Evolutionary conservation across 2,329 filamentous ascomycete genomes (phyloP).

Genomic region (Clonostachys rosea): DNA sequence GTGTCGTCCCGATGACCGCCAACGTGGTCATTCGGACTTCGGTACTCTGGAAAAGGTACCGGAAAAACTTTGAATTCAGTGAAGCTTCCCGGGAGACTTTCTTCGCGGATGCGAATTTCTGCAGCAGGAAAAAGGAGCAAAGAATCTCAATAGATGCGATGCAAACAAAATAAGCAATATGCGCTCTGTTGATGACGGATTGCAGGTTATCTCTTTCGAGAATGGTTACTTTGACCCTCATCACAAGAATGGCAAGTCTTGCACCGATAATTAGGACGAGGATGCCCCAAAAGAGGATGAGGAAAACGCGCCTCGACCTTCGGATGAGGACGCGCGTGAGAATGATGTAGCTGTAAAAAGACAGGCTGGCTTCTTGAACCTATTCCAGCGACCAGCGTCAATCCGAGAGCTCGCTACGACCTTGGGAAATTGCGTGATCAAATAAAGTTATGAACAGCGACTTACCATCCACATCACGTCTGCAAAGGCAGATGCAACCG

Average conservation of each 20-base stretch:
- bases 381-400: slow-evolving; percentile 5
- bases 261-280: slow-evolving; percentile 45
- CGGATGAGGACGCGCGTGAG: slow-evolving; percentile 44
- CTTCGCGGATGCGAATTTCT: slow-evolving; percentile 25
- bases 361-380: slow-evolving; percentile 37
- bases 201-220: slow-evolving; percentile 11
- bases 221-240: slow-evolving; percentile 14
- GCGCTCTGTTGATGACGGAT: slow-evolving; percentile 10
- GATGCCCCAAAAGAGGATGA: slow-evolving; percentile 51
- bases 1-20: slow-evolving; percentile 23
- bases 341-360: slow-evolving; percentile 47
- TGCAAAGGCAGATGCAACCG: slow-evolving; percentile 28
- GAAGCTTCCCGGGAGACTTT: slow-evolving; percentile 19
- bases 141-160: slow-evolving; percentile 33
- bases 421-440: neutral
- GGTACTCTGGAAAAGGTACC: slow-evolving; percentile 29
- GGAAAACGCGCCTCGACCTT: slow-evolving; percentile 33
- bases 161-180: slow-evolving; percentile 33
- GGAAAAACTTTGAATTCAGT: slow-evolving; percentile 19
- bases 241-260: slow-evolving; percentile 30
- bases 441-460: neutral
- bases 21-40: slow-evolving; percentile 26
- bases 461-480: slow-evolving; percentile 34
- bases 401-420: neutral
- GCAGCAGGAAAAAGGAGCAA: slow-evolving; percentile 30